Conservation (phyloP, 352 stramenopile genomes). For the Globisporangium ultimum region DNA sequence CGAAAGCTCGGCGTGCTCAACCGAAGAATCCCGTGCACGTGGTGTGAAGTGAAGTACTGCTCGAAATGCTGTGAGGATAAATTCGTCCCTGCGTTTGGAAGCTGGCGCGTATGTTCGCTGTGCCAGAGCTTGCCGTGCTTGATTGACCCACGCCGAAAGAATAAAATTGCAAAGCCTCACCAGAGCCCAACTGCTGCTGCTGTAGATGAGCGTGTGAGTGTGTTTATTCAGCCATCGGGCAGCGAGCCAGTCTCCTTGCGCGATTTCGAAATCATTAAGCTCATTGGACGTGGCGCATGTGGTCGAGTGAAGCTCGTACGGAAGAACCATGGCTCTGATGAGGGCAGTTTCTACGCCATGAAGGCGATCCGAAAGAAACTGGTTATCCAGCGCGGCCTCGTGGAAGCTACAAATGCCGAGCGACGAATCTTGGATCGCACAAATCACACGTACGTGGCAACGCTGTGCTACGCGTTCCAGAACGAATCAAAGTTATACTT, state of each 20-base stretch:
- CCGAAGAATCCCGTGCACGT: constrained; percentile 72
- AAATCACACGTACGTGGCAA: constrained; percentile 97
- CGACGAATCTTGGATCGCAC: constrained; percentile 88
- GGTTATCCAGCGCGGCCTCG: constrained; percentile 80
- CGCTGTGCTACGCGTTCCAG: constrained; percentile 91
- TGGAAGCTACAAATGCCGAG: constrained; percentile 91
- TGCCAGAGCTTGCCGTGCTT: constrained; percentile 78
- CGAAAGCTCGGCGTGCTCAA: constrained; percentile 80
- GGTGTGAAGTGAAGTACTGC: constrained; percentile 87
- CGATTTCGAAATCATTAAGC: constrained; percentile 97
- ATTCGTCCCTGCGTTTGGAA: constrained; percentile 71
- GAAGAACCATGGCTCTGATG: constrained; percentile 84
- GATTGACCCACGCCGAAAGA: constrained; percentile 76
- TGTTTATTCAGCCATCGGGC: constrained; percentile 70
- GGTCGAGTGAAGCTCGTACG: constrained; percentile 81
- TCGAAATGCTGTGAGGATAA: constrained; percentile 85
- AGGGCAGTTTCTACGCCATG: constrained; percentile 83
- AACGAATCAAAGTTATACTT: constrained; percentile 89
- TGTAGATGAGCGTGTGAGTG: constrained; percentile 51
- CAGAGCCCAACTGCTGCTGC: constrained; percentile 41
- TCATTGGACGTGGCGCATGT: constrained; percentile 94
- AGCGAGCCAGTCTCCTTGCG: constrained; percentile 68
- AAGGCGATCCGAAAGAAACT: constrained; percentile 88
- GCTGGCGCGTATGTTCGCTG: constrained; percentile 75
- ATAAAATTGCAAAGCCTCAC: constrained; percentile 61